These are phyloP conservation scores for Metschnikowia peoriensis DNA, from an alignment of 805 yeast species.

Conservation along the genomic window DNA sequence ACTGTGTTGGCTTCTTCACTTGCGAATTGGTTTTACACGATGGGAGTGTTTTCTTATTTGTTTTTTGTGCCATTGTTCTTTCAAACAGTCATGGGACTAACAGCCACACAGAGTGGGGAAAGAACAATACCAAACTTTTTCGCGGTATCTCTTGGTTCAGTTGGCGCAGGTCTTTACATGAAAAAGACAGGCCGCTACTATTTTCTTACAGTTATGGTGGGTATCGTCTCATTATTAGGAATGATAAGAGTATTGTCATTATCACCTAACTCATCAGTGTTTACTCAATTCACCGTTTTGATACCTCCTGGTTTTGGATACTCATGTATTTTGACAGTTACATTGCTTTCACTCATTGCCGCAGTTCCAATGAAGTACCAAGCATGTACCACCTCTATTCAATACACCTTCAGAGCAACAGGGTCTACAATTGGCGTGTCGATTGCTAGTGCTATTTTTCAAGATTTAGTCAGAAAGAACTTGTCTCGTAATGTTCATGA, in stretches of 20 bases:
- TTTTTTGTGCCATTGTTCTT: slow-evolving; percentile 72
- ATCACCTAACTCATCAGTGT: slow-evolving; percentile 27
- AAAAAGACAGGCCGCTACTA: slow-evolving; percentile 64
- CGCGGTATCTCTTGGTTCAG: slow-evolving; percentile 66
- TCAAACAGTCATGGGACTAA: slow-evolving; percentile 49
- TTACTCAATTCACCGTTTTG: slow-evolving; percentile 44
- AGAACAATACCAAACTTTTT: slow-evolving; percentile 65
- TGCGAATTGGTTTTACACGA: slow-evolving; percentile 68
- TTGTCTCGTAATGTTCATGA: slow-evolving; percentile 17
- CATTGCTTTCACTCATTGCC: slow-evolving; percentile 71
- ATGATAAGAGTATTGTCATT: slow-evolving; percentile 32
- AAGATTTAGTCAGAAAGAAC: slow-evolving; percentile 37
- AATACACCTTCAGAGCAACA: slow-evolving; percentile 81
- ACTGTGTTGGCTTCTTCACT: slow-evolving; percentile 66
- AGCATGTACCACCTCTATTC: slow-evolving; percentile 86
- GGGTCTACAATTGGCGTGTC: slow-evolving; percentile 86
- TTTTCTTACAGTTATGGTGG: slow-evolving; percentile 41
- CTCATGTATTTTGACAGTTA: slow-evolving; percentile 65
- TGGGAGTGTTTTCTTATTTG: slow-evolving; percentile 61
- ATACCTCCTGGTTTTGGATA: slow-evolving; percentile 63
- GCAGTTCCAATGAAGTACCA: slow-evolving; percentile 68
- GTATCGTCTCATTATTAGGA: slow-evolving; percentile 49
- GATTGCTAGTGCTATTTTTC: slow-evolving; percentile 64
- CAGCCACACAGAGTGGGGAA: slow-evolving; percentile 57
- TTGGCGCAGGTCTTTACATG: slow-evolving; percentile 67